phyloP scores from a whole-genome alignment of 768 basidiomycete genomes.

The Coprinopsis strossmayeri region DNA sequence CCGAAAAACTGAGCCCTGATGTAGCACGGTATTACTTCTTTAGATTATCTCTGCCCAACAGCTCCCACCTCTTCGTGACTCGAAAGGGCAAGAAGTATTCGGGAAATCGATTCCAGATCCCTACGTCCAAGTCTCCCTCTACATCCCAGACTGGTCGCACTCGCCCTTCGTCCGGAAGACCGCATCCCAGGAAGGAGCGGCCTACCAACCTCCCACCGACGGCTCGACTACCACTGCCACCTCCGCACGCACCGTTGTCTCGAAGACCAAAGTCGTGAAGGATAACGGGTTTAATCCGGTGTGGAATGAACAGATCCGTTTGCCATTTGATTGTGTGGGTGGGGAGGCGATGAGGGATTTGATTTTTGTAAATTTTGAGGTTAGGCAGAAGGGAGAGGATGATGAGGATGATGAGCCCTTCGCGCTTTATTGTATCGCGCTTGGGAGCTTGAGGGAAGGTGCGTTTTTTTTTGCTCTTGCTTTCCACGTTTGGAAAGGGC shows the following conservation, averaged over 20 bases:
- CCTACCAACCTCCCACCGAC: slow-evolving; percentile 12
- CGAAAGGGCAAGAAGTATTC: slow-evolving; percentile 55
- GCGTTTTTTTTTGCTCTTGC: slow-evolving; percentile 10
- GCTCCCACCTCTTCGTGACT: slow-evolving; percentile 72
- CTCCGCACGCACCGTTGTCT: slow-evolving; percentile 40
- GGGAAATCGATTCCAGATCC: slow-evolving; percentile 57
- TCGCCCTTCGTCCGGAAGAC: slow-evolving; percentile 16
- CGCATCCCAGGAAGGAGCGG: slow-evolving; percentile 3
- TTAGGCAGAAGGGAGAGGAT: slow-evolving; percentile 54
- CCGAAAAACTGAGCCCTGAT: background rate
- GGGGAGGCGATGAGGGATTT: slow-evolving; percentile 76
- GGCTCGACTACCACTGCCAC: slow-evolving; percentile 19
- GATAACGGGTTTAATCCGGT: slow-evolving; percentile 92
- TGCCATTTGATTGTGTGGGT: slow-evolving; percentile 74
- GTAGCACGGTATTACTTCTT: background rate
- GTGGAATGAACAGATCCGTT: slow-evolving; percentile 65
- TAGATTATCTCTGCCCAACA: slow-evolving; percentile 81
- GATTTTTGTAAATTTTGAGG: slow-evolving; percentile 75
- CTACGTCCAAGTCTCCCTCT: slow-evolving; percentile 61
- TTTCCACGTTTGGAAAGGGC: background rate
- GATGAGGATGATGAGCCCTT: slow-evolving; percentile 59
- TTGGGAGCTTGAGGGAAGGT: slow-evolving; percentile 74
- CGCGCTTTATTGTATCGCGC: slow-evolving; percentile 65
- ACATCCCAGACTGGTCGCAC: slow-evolving; percentile 66
- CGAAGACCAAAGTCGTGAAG: slow-evolving; percentile 58